Evolutionary conservation across 306 rosid genomes (phyloP), one percentile per base, ranked within the genome.

Genomic region (Prunus armeniaca): DNA sequence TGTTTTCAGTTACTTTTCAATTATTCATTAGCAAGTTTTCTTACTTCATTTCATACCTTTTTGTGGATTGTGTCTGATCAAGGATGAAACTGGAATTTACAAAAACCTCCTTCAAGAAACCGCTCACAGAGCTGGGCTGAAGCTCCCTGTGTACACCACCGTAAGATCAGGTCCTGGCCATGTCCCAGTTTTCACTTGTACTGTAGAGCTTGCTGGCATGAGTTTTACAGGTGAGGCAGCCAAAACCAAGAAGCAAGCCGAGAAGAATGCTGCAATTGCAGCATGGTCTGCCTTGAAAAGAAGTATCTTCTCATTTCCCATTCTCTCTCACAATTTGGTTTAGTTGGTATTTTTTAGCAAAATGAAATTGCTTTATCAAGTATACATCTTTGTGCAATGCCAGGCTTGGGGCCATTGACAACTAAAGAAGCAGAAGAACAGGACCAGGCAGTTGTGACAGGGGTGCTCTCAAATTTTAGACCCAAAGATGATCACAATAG

Each of bases 181-280:
- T 65, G 78, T 79, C 41, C 82, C 82, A 55, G 58, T 69, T 43
- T 79, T 79, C 24, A 71, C 78, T 28, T 79, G 82, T 45, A 65
- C 52, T 45, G 82, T 79, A 24, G 78, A 72, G 78, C 82, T 79
- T 28, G 78, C 82, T 66, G 67, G 68, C 32, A 72, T 79, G 82
- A 79, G 5, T 45, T 79, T 79, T 68, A 79, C 57, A 0, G 82
- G 82, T 6, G 78, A 79, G 49, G 28, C 78, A 19, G 82, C 82
- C 34, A 79, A 79, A 65, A 79, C 82, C 73, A 79, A 79, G 78
- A 79, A 79, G 73, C 82, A 79, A 79, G 82, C 82, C 63, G 78
- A 79, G 78, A 79, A 79, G 66, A 79, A 79, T 72, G 82, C 82
- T 43, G 82, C 82, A 12, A 79, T 79, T 72, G 82, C 82, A 38